These are phyloP conservation scores for Metschnikowia santaceciliae DNA, from an alignment of 805 yeast genomes.

Conservation along the genomic window DNA sequence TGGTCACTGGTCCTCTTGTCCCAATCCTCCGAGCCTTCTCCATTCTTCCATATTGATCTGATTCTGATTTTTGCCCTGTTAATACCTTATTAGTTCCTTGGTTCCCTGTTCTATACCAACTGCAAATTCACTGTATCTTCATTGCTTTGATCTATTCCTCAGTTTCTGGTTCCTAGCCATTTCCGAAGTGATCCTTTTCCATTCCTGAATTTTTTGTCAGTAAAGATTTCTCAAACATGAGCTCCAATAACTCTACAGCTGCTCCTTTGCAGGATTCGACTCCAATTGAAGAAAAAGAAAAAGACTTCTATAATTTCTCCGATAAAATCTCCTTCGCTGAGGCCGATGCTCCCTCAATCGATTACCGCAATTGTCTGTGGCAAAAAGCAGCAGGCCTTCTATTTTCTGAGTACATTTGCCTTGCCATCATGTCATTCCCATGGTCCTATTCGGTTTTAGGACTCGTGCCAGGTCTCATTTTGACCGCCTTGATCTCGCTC, in stretches of 20 bases:
- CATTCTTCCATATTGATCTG: no score
- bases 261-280: no score
- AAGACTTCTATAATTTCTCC: conserved; percentile 4
- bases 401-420: conserved; percentile 57
- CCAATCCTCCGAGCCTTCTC: no score
- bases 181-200: no score
- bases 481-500: conserved; percentile 48
- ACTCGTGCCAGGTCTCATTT: conserved; percentile 52
- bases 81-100: no score
- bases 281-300: neutral
- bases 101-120: no score
- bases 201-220: no score
- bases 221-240: neutral
- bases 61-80: no score
- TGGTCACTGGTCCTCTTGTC: no score
- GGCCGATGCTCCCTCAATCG: conserved; percentile 25
- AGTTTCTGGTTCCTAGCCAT: no score
- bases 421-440: conserved; percentile 64
- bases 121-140: no score
- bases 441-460: conserved; percentile 62
- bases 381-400: conserved; percentile 56
- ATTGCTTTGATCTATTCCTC: no score
- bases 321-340: conserved; percentile 4
- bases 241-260: neutral
- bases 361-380: conserved; percentile 54